Base-by-base conservation (phyloP, 2,329 filamentous ascomycete genomes). In the Exophiala xenobiotica region DNA sequence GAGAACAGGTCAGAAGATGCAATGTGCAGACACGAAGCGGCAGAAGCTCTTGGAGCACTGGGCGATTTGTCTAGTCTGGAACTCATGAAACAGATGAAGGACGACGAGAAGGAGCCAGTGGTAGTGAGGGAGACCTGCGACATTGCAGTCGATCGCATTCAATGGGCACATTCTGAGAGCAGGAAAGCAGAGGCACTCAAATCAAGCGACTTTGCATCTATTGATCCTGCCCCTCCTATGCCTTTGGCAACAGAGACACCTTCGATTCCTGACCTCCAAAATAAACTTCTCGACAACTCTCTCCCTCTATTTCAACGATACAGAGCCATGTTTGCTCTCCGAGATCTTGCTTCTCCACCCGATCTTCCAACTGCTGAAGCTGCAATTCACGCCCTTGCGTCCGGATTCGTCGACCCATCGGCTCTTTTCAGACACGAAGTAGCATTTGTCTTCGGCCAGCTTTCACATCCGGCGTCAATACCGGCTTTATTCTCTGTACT, bases 371-470 rank as follows among this genome's bases (percentile, higher is more conserved):
- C 91, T 1, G 91, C 92, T 5, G 81, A 90, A 12, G 86, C 88
- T n/a, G 92, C 93, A 14, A 81, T 99, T 46, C 80, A 86, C 38
- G 88, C 91, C 8, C 81, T 99, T 40, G 90, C 93, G 39, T 86
- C 85, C 66, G 93, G 93, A 12, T 85, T 99, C 63, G 77, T 78
- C 24, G 93, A 99, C 68, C 78, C 84, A 14, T 96, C 91, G 42
- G 91, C 91, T 4, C 82, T 99, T 6, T 97, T 99, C 79, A 86
- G 93, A 61, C 93, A 99, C 74, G 93, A 99, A 69, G 90, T 99
- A 60, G 93, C 93, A 11, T 99, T 99, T 68, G 93, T 99, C 11
- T 99, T 99, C 63, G 93, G 93, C 49, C 93, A 99, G 70, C 78
- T 99, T 46, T 90, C 88, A 49, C 93, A 99, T 67, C 93, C 93